A percentile compares a stretch with the other conserved stretches of the same genome.
Evolutionary conservation across 1,284 basidiomycete species (phyloP).

Genomic region (Meripilus lineatus): DNA sequence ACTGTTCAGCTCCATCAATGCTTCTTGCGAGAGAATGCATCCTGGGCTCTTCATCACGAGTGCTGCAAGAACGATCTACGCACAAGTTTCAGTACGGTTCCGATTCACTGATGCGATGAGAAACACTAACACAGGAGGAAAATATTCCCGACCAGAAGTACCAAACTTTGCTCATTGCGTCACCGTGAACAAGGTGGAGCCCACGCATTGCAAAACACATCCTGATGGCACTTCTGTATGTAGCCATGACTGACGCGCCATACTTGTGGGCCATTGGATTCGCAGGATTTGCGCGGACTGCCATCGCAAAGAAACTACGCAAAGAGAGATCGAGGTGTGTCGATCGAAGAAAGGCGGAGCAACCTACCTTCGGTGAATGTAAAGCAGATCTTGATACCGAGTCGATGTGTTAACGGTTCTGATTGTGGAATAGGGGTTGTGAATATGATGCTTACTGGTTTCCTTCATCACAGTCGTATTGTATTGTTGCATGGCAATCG

Average conservation of each 20-base stretch:
- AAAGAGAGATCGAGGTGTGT: too few relatives aligned
- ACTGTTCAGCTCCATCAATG: conserved; percentile 35
- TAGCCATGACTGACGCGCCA: conserved; percentile 41
- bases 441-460: conserved; percentile 40
- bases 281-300: conserved; percentile 34
- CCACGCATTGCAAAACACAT: conserved; percentile 36
- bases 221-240: conserved; percentile 39
- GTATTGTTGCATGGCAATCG: conserved; percentile 42
- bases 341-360: too few relatives aligned
- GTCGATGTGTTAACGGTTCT: too few relatives aligned
- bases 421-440: too few relatives aligned
- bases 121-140: conserved; percentile 35
- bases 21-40: conserved; percentile 36
- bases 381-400: conserved; percentile 37
- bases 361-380: conserved; percentile 40
- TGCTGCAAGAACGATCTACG: conserved; percentile 42
- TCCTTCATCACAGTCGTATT: conserved; percentile 36
- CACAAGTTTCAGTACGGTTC: not conserved
- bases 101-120: not conserved
- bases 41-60: conserved; percentile 42
- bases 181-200: conserved; percentile 35
- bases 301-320: conserved; percentile 40
- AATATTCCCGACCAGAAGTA: conserved; percentile 51
- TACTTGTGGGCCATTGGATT: conserved; percentile 42
- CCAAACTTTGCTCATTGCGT: conserved; percentile 33